These are phyloP conservation scores for Neurospora discreta DNA, from an alignment of 495 filamentous ascomycete species.

Conservation along the genomic window DNA sequence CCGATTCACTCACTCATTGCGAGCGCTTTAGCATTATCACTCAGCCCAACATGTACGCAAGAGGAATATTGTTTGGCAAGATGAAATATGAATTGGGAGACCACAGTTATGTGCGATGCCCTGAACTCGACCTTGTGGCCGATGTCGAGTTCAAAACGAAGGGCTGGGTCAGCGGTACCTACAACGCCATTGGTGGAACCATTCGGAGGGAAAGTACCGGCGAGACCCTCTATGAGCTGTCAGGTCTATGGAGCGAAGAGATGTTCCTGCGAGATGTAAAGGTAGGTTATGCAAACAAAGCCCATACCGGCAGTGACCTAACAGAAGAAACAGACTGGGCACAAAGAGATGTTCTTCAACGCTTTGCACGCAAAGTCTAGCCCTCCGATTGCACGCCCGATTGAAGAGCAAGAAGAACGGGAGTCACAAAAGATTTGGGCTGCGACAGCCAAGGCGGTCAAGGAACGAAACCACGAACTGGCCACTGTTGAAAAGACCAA, in stretches of 20 bases:
- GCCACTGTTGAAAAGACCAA: constrained; percentile 93
- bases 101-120: constrained; percentile 88
- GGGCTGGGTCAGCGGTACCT: constrained; percentile 91
- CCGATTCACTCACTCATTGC: constrained; percentile 1
- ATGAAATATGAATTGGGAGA: constrained; percentile 99
- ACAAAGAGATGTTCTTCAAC: constrained; percentile 84
- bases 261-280: constrained; percentile 79
- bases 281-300: constrained; percentile 37
- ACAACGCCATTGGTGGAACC: constrained; percentile 87
- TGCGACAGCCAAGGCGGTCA: constrained; percentile 67
- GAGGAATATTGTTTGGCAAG: constrained; percentile 94
- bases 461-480: constrained; percentile 69
- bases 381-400: constrained; percentile 59
- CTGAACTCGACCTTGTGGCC: constrained; percentile 73
- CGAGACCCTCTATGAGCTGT: constrained; percentile 78
- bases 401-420: constrained; percentile 79
- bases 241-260: constrained; percentile 86
- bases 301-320: background rate
- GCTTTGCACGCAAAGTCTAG: constrained; percentile 66
- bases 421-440: constrained; percentile 87
- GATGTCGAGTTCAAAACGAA: constrained; percentile 99
- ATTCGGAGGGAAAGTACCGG: constrained; percentile 86
- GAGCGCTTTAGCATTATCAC: constrained; percentile 57
- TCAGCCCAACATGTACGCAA: constrained; percentile 98
- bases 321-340: constrained; percentile 52